Evolutionary conservation across 768 basidiomycete genomes (phyloP), one percentile per base, ranked within the genome.

Genomic region (Cubamyces lactineus): DNA sequence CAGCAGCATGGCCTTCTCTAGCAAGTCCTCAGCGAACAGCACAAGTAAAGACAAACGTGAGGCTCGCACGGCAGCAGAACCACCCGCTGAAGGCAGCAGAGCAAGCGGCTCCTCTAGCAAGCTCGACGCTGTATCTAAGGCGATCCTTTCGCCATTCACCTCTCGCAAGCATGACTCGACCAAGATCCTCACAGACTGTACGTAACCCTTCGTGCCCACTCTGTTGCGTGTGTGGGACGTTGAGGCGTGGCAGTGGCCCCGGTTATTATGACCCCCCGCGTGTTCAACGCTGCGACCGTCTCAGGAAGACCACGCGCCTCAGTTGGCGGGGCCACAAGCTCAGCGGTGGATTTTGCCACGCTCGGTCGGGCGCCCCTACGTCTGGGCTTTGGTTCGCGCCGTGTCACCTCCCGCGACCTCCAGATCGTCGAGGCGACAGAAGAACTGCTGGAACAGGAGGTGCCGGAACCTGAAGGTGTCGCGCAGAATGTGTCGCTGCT

Each of bases 251-350:
- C 70, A 87, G 93, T 95, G 72, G 92, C 92, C 15, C 92, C 92
- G 13, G 87, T 88, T 63, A 91, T 95, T 67, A 92, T 95, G 91
- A 94, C 92, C 2, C 92, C 93, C 23, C 81, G 86, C 58, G 88
- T 94, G 85, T 84, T 93, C 63, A 84, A 82, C 61, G 83, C 85
- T 21, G 81, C 89, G 2, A 86, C 86, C n/a, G 83, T 84, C 3
- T 83, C 86, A n/a, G 81, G 86, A 26, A 77, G 83, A 43, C 64
- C 80, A 2, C 74, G 76, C 47, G 68, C 69, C 7, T 62, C 73
- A 17, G 65, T 76, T 42, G 73, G 78, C 46, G 76, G 73, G 46
- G 68, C 70, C 17, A 76, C 76, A 30, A 66, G 80, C 41, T 71
- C 80, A 12, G 79, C 75, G 57, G 69, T 91, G 69, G 86, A 87